Percentiles rank a stretch among this genome's conserved stretches.
Evolutionary conservation across 805 yeast species (phyloP).

Genomic region (Myxozyma nipponensis): DNA sequence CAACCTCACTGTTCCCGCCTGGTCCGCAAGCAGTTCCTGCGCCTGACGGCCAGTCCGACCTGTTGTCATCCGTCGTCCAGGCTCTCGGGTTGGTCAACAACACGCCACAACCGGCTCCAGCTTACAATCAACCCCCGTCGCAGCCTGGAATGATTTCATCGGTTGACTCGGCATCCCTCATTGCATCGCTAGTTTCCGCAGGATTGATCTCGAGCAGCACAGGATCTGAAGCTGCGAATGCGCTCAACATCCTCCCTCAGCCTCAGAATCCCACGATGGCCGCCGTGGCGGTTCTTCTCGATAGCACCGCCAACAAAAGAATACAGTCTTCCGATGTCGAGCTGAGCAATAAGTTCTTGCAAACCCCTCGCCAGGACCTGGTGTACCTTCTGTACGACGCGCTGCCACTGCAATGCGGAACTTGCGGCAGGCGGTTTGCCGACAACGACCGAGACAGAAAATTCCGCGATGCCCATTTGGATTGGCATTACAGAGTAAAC

Average conservation of each 20-base stretch:
- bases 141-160: background rate
- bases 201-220: slow-evolving; percentile 28
- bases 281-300: background rate
- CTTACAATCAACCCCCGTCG: background rate
- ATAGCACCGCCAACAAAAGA: background rate
- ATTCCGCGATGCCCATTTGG: slow-evolving; percentile 66
- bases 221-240: background rate
- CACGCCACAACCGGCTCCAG: background rate
- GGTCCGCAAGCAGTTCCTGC: background rate
- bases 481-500: slow-evolving; percentile 94
- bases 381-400: slow-evolving; percentile 48
- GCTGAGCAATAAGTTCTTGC: slow-evolving; percentile 35
- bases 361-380: slow-evolving; percentile 34
- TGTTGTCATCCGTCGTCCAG: slow-evolving; percentile 18
- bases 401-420: slow-evolving; percentile 76
- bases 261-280: background rate
- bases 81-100: background rate
- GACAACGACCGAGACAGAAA: slow-evolving; percentile 53
- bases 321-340: slow-evolving; percentile 32
- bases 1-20: background rate
- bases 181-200: slow-evolving; percentile 31
- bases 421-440: slow-evolving; percentile 83
- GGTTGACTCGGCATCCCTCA: slow-evolving; percentile 18
- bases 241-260: background rate
- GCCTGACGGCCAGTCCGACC: slow-evolving; percentile 8